phyloP scores from a whole-genome alignment of 148 eudicot genomes.

The Vaccinium darrowii region DNA sequence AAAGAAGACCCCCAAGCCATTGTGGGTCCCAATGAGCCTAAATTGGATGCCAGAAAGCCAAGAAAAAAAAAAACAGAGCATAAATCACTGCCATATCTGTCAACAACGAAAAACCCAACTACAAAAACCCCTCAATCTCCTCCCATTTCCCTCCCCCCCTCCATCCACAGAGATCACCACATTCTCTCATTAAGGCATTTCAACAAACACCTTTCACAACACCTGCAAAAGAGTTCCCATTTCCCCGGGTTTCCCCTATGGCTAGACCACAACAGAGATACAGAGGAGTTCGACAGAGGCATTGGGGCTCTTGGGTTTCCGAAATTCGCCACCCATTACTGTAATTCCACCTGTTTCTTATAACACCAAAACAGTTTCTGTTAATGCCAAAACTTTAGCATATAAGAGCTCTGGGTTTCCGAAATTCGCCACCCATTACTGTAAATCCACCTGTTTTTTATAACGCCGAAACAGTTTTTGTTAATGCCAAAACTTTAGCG shows the following conservation, averaged over 20 bases:
- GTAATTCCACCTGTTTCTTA: not conserved
- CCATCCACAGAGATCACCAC: not conserved
- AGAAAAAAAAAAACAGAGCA: not conserved
- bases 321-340: conserved; percentile 72
- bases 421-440: conserved; percentile 69
- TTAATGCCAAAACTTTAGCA: no score
- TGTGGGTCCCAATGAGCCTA: conserved; percentile 6
- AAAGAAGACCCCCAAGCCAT: not conserved
- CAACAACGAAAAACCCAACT: conserved; percentile 3
- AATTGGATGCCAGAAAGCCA: conserved; percentile 15
- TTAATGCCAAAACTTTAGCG: no score
- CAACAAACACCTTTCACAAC: conserved; percentile 2
- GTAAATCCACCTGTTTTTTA: not conserved
- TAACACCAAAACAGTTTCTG: not conserved
- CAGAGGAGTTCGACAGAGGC: conserved; percentile 80
- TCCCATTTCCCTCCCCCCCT: not conserved
- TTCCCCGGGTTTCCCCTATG: conserved; percentile 26
- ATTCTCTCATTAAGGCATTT: conserved; percentile 8
- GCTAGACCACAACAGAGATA: conserved; percentile 73
- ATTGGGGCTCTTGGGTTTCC: conserved; percentile 95
- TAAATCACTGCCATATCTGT: not conserved
- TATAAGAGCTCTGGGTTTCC: conserved; percentile 58
- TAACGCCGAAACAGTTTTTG: not conserved
- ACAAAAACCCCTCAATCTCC: conserved; percentile 12
- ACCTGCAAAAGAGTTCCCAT: not conserved